phyloP scores from a whole-genome alignment of 306 rosid species.

The Gleditsia sinensis region DNA sequence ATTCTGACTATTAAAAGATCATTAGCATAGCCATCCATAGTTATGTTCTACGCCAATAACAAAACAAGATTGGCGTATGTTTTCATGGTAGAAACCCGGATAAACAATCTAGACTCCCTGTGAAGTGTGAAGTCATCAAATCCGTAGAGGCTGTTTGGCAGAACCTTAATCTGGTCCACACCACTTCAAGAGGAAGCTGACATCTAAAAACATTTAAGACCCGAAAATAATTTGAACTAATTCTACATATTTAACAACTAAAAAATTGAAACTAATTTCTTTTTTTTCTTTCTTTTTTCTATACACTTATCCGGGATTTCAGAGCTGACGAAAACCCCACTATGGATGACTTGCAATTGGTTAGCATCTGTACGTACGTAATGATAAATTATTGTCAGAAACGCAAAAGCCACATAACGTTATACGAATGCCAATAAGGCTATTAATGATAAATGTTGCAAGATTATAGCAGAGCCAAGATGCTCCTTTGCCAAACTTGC shows the following conservation, averaged over 20 bases:
- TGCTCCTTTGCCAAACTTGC: not conserved
- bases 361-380: not conserved
- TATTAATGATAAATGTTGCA: not conserved
- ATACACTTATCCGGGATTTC: not conserved
- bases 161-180: not conserved
- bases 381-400: not conserved
- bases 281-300: not conserved
- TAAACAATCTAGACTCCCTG: no score
- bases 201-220: not conserved
- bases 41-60: not conserved
- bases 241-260: not conserved
- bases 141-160: not conserved
- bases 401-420: not conserved
- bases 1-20: not conserved
- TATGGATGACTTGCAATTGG: not conserved
- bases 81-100: not conserved
- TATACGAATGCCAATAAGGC: not conserved
- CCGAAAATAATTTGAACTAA: not conserved
- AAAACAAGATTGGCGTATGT: not conserved
- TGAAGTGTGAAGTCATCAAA: not conserved
- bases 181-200: not conserved
- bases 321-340: not conserved
- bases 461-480: not conserved
- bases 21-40: not conserved
- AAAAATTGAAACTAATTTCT: not conserved